Conservation (phyloP, 2,329 filamentous ascomycete genomes). For the Xylaria sp. region DNA sequence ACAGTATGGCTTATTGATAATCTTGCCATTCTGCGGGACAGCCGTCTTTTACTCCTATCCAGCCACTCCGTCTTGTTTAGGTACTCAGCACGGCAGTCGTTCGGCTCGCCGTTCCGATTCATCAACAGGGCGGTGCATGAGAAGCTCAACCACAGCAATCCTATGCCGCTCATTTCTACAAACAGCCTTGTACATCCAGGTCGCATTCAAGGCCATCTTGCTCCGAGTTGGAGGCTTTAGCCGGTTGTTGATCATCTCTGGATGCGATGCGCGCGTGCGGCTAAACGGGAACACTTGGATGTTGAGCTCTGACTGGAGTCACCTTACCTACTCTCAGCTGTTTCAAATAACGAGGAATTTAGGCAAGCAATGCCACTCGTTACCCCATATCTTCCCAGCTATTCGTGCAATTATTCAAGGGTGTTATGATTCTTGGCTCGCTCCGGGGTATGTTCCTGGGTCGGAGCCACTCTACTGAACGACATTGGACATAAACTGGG, state of each 20-base stretch:
- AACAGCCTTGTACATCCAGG: slow-evolving; percentile 12
- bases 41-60: not conserved
- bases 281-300: slow-evolving; percentile 43
- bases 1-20: not conserved
- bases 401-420: slow-evolving; percentile 26
- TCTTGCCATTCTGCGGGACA: not conserved
- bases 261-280: slow-evolving; percentile 38
- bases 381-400: slow-evolving; percentile 11
- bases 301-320: slow-evolving; percentile 37
- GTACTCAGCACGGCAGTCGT: slow-evolving; percentile 1
- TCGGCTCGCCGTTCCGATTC: slow-evolving; percentile 34
- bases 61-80: not conserved
- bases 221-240: slow-evolving; percentile 37
- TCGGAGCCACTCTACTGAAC: slow-evolving; percentile 22
- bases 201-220: slow-evolving; percentile 21
- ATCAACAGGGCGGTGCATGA: slow-evolving; percentile 20
- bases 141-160: slow-evolving; percentile 26
- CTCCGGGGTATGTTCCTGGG: slow-evolving; percentile 28
- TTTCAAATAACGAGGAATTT: slow-evolving; percentile 47
- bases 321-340: slow-evolving; percentile 34
- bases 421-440: slow-evolving; percentile 9
- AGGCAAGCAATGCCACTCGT: slow-evolving; percentile 34
- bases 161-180: slow-evolving; percentile 23
- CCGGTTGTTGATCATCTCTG: slow-evolving; percentile 36
- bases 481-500: slow-evolving; percentile 23